Evolutionary conservation across 2,329 filamentous ascomycete species (phyloP).

Genomic region (Corynespora cassiicola): DNA sequence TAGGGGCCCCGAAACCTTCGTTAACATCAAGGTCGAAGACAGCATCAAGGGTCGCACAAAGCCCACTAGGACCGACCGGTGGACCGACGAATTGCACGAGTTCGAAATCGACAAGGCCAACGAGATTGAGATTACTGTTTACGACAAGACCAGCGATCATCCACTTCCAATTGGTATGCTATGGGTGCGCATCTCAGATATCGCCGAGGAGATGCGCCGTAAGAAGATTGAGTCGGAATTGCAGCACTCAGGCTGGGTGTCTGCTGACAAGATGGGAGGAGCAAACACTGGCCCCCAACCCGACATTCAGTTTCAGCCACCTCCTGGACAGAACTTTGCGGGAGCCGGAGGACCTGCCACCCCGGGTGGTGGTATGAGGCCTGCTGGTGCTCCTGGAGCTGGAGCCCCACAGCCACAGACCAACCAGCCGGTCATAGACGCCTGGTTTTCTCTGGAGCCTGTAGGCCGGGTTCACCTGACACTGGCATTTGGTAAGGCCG

Average conservation of each 20-base stretch:
- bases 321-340: constrained; percentile 50
- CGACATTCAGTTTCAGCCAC: constrained; percentile 62
- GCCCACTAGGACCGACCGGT: constrained; percentile 83
- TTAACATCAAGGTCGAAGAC: constrained; percentile 97
- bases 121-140: constrained; percentile 96
- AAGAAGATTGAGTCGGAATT: constrained; percentile 98
- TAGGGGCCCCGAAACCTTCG: constrained; percentile 90
- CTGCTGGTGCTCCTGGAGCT: constrained; percentile 35
- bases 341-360: constrained; percentile 45
- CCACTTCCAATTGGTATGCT: constrained; percentile 92
- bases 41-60: constrained; percentile 87
- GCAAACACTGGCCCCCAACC: constrained; percentile 58
- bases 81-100: constrained; percentile 89
- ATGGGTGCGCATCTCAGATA: constrained; percentile 96
- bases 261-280: constrained; percentile 90
- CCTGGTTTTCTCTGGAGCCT: constrained; percentile 97
- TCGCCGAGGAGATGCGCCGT: constrained; percentile 94
- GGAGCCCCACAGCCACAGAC: constrained; percentile 56
- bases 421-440: constrained; percentile 72
- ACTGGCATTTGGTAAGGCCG: constrained; percentile 74
- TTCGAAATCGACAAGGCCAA: constrained; percentile 98
- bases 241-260: constrained; percentile 94
- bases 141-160: constrained; percentile 90
- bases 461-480: constrained; percentile 90
- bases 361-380: constrained; percentile 47